Conservation (phyloP, 371 early-diverging fungal genomes). For the Encephalitozoon hellem region DNA sequence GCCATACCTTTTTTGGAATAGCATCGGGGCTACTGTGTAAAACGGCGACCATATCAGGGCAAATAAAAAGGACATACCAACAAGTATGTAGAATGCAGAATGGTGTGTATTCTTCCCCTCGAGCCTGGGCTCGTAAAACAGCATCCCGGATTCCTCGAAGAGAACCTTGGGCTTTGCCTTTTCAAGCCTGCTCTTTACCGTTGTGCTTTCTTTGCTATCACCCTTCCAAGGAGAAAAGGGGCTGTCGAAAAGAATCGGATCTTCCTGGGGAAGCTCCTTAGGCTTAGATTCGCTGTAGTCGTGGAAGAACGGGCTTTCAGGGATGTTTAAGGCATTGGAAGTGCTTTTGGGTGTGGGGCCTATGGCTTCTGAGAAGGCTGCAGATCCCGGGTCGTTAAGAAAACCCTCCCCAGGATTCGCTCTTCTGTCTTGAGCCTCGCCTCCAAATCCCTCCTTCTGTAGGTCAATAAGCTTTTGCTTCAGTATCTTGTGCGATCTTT, state of each 20-base stretch:
- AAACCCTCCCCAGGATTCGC: not conserved
- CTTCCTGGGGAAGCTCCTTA: not conserved
- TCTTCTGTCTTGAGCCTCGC: not conserved
- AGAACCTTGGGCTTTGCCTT: slow-evolving; percentile 17
- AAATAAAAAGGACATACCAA: slow-evolving; percentile 43
- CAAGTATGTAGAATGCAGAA: slow-evolving; percentile 40
- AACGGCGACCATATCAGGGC: slow-evolving; percentile 55
- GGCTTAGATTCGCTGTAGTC: not conserved
- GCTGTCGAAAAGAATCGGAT: not conserved
- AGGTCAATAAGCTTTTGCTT: not conserved
- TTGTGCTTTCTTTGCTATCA: not conserved
- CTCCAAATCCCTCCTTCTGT: not conserved
- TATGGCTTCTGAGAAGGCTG: not conserved
- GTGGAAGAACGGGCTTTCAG: not conserved
- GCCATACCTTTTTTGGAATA: slow-evolving; percentile 53
- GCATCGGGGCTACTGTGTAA: slow-evolving; percentile 50
- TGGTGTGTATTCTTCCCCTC: slow-evolving; percentile 17
- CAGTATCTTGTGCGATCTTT: not conserved
- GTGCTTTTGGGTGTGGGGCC: not conserved
- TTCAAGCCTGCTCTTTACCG: not conserved
- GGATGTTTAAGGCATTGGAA: not conserved
- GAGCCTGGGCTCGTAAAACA: slow-evolving; percentile 17
- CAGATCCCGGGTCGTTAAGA: not conserved
- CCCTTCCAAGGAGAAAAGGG: slow-evolving; percentile 26
- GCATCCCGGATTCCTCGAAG: not conserved